Percentiles rank a stretch among this genome's conserved stretches.
Conservation (phyloP, 1,139 yeast species). For the Geotrichum klebahnii region DNA sequence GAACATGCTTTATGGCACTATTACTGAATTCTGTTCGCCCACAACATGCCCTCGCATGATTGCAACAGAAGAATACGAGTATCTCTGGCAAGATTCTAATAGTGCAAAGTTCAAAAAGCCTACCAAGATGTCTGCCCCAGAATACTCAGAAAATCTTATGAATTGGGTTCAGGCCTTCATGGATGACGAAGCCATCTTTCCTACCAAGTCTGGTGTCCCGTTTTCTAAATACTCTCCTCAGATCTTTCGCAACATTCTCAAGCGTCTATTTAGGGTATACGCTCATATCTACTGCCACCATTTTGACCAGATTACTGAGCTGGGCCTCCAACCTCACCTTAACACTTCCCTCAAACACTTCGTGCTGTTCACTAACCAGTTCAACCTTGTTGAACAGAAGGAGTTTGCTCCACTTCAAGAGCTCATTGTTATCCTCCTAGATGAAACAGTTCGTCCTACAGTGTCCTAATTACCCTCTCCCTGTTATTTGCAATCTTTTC, state of each 20-base stretch:
- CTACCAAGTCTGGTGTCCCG: slow-evolving; percentile 83
- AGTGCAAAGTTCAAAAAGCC: slow-evolving; percentile 48
- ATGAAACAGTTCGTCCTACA: slow-evolving; percentile 22
- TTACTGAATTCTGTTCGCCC: slow-evolving; percentile 94
- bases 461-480: not conserved
- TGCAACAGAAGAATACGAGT: slow-evolving; percentile 94
- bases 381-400: slow-evolving; percentile 64
- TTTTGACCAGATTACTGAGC: slow-evolving; percentile 80
- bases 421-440: slow-evolving; percentile 67
- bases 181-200: slow-evolving; percentile 86
- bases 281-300: slow-evolving; percentile 98
- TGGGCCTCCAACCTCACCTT: slow-evolving; percentile 46
- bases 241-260: slow-evolving; percentile 77
- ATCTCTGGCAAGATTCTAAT: slow-evolving; percentile 82
- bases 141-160: slow-evolving; percentile 88
- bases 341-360: slow-evolving; percentile 94
- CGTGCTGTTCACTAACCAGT: slow-evolving; percentile 81
- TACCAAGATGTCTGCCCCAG: slow-evolving; percentile 84
- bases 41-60: slow-evolving; percentile 90
- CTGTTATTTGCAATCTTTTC: not conserved
- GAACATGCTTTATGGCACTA: slow-evolving; percentile 92
- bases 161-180: slow-evolving; percentile 87
- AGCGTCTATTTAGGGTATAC: slow-evolving; percentile 87
- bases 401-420: slow-evolving; percentile 93
- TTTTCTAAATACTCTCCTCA: slow-evolving; percentile 52